Evolutionary conservation across 2,329 filamentous ascomycete genomes (phyloP).

Genomic region (Calonectria pteridis): DNA sequence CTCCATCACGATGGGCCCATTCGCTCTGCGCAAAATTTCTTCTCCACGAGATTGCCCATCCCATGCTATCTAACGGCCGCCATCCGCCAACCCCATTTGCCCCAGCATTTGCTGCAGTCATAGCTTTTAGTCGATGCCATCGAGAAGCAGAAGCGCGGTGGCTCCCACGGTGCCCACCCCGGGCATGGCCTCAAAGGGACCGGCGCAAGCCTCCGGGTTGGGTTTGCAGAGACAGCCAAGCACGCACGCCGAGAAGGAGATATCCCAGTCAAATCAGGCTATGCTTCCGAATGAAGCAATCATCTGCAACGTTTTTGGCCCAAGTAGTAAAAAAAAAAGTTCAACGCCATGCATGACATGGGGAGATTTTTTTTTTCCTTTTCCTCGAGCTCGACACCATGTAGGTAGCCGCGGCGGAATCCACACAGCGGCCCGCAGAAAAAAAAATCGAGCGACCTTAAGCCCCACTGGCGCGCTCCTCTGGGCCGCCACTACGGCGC

Average conservation of each 20-base stretch:
- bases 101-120: conserved; percentile 15
- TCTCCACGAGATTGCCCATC: conserved; percentile 28
- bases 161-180: neutral
- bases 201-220: neutral
- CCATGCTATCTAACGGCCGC: conserved; percentile 6
- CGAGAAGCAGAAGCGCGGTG: neutral
- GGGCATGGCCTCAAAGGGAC: neutral
- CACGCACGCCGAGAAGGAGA: neutral
- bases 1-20: conserved; percentile 42
- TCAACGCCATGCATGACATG: neutral
- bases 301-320: neutral
- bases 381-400: neutral
- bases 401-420: neutral
- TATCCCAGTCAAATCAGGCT: neutral
- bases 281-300: neutral
- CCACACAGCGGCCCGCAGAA: conserved; percentile 15
- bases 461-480: neutral
- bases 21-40: conserved; percentile 39
- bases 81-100: neutral
- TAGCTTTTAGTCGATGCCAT: conserved; percentile 10
- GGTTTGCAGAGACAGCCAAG: neutral
- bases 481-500: conserved; percentile 12
- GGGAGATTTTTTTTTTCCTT: conserved; percentile 8
- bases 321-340: neutral
- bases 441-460: conserved; percentile 4